Evolutionary conservation across 768 basidiomycete species (phyloP).

Genomic region (Hygrophorus russula): DNA sequence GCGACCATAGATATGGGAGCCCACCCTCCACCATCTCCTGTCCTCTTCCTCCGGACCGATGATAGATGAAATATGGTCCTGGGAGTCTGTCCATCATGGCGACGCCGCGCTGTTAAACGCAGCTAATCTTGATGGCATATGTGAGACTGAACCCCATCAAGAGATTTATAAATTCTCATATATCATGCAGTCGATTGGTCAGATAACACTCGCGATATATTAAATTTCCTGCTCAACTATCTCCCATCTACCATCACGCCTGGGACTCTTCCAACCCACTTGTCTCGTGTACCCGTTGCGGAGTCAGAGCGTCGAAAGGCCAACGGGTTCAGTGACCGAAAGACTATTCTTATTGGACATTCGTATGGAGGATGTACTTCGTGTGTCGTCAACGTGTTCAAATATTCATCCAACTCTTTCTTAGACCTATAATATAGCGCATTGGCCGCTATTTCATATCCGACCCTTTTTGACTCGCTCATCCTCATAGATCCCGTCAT

Average conservation of each 20-base stretch:
- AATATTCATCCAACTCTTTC: neutral
- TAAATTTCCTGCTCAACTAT: constrained; percentile 63
- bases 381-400: constrained; percentile 29
- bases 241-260: constrained; percentile 34
- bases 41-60: constrained; percentile 20
- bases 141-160: constrained; percentile 25
- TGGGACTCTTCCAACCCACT: constrained; percentile 35
- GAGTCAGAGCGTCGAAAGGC: constrained; percentile 30
- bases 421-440: constrained; percentile 24
- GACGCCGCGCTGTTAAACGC: constrained; percentile 71
- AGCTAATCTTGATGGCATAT: constrained; percentile 40
- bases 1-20: constrained; percentile 76
- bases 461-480: constrained; percentile 58
- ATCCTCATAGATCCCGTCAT: constrained; percentile 74
- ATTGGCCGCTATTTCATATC: constrained; percentile 53
- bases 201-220: constrained; percentile 67
- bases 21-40: constrained; percentile 44
- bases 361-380: constrained; percentile 75
- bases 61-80: constrained; percentile 67
- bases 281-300: constrained; percentile 33
- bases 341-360: constrained; percentile 67
- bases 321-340: constrained; percentile 40
- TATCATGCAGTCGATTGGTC: constrained; percentile 55
- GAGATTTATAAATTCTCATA: neutral
- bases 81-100: constrained; percentile 80